phyloP scores from a whole-genome alignment of 164 flowering plant species.

The Stephania japonica region DNA sequence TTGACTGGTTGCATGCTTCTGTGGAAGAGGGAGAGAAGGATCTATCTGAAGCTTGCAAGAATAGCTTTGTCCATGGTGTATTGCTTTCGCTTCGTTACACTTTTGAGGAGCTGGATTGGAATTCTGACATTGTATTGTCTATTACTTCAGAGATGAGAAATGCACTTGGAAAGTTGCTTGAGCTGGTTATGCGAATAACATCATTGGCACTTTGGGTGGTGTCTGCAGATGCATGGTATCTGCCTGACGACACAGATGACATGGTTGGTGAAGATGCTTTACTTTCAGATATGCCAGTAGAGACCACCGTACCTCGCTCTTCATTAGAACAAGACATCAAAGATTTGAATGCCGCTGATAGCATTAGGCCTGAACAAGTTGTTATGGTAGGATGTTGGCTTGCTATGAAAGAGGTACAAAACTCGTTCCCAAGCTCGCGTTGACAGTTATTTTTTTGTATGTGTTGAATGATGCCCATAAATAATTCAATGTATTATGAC shows the following conservation, averaged over 20 bases:
- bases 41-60: conserved; percentile 83
- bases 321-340: conserved; percentile 28
- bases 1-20: conserved; percentile 67
- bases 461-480: neutral
- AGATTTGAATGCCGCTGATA: conserved; percentile 20
- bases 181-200: conserved; percentile 73
- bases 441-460: neutral
- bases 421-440: conserved; percentile 1
- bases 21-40: conserved; percentile 83
- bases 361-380: conserved; percentile 57
- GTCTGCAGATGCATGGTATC: conserved; percentile 93
- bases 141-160: conserved; percentile 53
- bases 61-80: conserved; percentile 96
- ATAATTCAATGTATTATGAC: neutral
- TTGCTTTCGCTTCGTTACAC: conserved; percentile 85
- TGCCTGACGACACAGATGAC: conserved; percentile 84
- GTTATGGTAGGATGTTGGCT: conserved; percentile 99
- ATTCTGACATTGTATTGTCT: conserved; percentile 52
- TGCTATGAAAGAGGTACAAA: conserved; percentile 94
- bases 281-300: conserved; percentile 37
- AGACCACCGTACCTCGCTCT: conserved; percentile 21
- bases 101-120: conserved; percentile 95
- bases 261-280: conserved; percentile 52
- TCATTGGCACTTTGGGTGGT: conserved; percentile 95
- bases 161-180: conserved; percentile 59